Percentiles rank a stretch among this genome's conserved stretches.
phyloP scores from a whole-genome alignment of 805 yeast species.

The Candida parachauliodes region DNA sequence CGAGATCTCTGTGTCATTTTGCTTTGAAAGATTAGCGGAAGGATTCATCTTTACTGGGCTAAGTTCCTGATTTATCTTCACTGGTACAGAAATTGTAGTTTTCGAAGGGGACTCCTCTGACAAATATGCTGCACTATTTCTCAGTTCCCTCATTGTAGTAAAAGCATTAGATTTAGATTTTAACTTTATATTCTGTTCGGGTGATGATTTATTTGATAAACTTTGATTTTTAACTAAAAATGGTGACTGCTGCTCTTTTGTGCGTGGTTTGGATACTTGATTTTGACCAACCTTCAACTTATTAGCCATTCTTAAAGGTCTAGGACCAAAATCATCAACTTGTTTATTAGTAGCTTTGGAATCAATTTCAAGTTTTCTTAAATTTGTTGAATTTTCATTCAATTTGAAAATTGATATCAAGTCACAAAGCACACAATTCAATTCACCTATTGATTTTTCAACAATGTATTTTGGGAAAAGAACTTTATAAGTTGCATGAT shows the following conservation, averaged over 20 bases:
- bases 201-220: background rate
- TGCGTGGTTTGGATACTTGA: background rate
- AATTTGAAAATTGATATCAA: slow-evolving; percentile 53
- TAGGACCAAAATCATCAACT: slow-evolving; percentile 41
- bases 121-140: background rate
- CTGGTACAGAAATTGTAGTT: background rate
- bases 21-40: too few species aligned
- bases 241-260: background rate
- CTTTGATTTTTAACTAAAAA: background rate
- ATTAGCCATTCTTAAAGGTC: slow-evolving; percentile 68
- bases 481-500: slow-evolving; percentile 60
- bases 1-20: too few species aligned
- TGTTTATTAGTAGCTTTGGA: slow-evolving; percentile 4
- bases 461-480: slow-evolving; percentile 65
- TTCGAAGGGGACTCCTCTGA: slow-evolving; percentile 1
- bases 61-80: background rate
- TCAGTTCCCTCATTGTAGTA: slow-evolving; percentile 2
- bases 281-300: slow-evolving; percentile 30
- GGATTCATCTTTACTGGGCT: too few species aligned
- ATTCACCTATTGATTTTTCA: slow-evolving; percentile 72
- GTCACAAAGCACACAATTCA: slow-evolving; percentile 64
- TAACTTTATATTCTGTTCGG: background rate
- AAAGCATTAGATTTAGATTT: slow-evolving; percentile 4
- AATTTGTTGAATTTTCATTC: slow-evolving; percentile 14
- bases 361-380: slow-evolving; percentile 9